Conservation (phyloP, 768 basidiomycete genomes). For the Russula ochroleuca region DNA sequence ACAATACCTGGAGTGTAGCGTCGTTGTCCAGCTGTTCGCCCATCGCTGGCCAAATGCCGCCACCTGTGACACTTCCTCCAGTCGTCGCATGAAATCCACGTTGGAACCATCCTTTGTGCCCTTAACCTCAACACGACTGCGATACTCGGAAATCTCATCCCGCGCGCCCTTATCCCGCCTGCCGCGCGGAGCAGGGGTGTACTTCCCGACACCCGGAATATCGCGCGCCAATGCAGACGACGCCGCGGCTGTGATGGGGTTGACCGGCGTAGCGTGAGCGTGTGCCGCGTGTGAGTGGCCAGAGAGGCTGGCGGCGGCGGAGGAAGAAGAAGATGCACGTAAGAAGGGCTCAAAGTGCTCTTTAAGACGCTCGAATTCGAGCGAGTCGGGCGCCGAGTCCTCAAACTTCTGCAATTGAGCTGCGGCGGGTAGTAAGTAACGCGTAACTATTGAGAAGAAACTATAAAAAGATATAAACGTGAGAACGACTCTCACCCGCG, state of each 20-base stretch:
- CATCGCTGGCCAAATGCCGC: conserved; percentile 75
- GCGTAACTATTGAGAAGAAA: neutral
- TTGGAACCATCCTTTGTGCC: conserved; percentile 57
- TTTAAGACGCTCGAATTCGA: conserved; percentile 92
- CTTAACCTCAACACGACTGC: conserved; percentile 61
- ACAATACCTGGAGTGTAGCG: conserved; percentile 56
- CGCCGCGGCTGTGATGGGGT: conserved; percentile 81
- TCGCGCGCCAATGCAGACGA: conserved; percentile 88
- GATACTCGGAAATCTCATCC: conserved; percentile 77
- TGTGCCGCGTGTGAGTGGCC: conserved; percentile 43
- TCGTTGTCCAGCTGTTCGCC: conserved; percentile 71
- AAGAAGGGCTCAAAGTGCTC: conserved; percentile 97
- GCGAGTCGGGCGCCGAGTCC: conserved; percentile 75
- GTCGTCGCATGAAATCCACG: conserved; percentile 61
- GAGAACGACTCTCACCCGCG: conserved; percentile 55
- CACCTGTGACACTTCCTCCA: conserved; percentile 60
- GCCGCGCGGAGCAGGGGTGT: conserved; percentile 55
- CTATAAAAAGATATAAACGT: neutral
- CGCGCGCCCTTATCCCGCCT: conserved; percentile 60
- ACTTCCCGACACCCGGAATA: conserved; percentile 75
- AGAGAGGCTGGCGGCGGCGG: conserved; percentile 47
- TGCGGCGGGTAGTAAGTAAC: conserved; percentile 32
- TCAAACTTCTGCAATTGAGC: conserved; percentile 89
- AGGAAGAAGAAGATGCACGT: conserved; percentile 72
- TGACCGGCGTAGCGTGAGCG: conserved; percentile 72